phyloP scores from a whole-genome alignment of 345 rosid species.

The Odontarrhena argentea region DNA sequence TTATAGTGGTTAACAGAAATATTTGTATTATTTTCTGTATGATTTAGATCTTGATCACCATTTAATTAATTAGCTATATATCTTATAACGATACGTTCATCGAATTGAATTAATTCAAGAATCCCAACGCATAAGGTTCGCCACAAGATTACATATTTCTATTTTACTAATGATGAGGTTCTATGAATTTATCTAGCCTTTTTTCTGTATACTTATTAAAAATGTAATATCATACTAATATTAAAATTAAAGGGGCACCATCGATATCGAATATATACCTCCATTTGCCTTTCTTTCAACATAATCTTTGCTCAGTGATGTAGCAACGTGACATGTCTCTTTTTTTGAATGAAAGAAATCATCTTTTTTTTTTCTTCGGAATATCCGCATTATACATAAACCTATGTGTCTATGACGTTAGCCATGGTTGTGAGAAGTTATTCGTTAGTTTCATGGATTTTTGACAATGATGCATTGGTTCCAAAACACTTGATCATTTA shows the following conservation, averaged over 20 bases:
- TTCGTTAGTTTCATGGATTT: constrained; percentile 21
- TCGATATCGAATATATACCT: constrained; percentile 61
- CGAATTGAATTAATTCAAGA: constrained; percentile 40
- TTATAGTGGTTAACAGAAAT: constrained; percentile 11
- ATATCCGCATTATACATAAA: constrained; percentile 38
- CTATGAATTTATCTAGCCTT: constrained; percentile 39
- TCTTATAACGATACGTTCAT: constrained; percentile 14
- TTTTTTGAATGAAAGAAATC: constrained; percentile 8
- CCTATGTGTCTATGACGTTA: constrained; percentile 38
- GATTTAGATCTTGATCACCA: constrained; percentile 21
- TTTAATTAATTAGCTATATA: constrained; percentile 5
- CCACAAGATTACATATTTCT: constrained; percentile 68
- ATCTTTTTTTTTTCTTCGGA: constrained; percentile 15
- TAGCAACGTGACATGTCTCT: constrained; percentile 48
- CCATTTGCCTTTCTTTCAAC: constrained; percentile 32
- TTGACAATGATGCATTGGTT: constrained; percentile 9
- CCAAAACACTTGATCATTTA: constrained; percentile 3
- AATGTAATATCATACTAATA: background rate
- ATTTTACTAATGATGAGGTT: constrained; percentile 64
- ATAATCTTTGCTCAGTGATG: constrained; percentile 38
- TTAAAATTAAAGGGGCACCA: constrained; percentile 50
- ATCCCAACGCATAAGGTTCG: constrained; percentile 68
- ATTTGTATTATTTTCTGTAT: constrained; percentile 17
- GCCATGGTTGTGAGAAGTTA: constrained; percentile 27
- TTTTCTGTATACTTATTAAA: constrained; percentile 12